phyloP scores from a whole-genome alignment of 192 early-diverging fungal species.

The Backusella psychrophila region DNA sequence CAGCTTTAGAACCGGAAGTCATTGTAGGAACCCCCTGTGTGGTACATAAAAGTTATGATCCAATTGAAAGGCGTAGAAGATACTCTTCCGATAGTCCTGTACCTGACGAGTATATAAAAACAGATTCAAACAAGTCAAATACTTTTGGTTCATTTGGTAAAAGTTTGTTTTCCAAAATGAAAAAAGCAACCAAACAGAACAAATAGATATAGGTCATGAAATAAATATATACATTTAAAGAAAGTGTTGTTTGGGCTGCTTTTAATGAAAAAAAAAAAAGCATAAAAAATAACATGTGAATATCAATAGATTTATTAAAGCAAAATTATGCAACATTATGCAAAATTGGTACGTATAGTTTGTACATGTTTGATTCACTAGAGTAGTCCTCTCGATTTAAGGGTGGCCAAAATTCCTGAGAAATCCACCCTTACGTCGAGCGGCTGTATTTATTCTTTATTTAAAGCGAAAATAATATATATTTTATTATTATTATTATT shows the following conservation, averaged over 20 bases:
- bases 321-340: background rate
- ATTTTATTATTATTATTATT: background rate
- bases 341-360: background rate
- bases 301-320: background rate
- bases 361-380: background rate
- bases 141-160: background rate
- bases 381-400: too few species aligned
- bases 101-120: background rate
- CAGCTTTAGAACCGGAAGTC: background rate
- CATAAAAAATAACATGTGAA: background rate
- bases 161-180: background rate
- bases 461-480: background rate
- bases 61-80: background rate
- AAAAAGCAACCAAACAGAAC: background rate
- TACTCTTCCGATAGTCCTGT: background rate
- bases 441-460: background rate
- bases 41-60: background rate
- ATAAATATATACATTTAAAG: background rate
- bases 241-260: background rate
- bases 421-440: too few species aligned
- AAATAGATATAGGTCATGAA: background rate
- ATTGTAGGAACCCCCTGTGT: conserved; percentile 5
- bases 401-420: too few species aligned
- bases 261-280: background rate
- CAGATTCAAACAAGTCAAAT: background rate